These are phyloP conservation scores for Yarrowia hollandica DNA, from an alignment of 805 yeast species.

Conservation along the genomic window DNA sequence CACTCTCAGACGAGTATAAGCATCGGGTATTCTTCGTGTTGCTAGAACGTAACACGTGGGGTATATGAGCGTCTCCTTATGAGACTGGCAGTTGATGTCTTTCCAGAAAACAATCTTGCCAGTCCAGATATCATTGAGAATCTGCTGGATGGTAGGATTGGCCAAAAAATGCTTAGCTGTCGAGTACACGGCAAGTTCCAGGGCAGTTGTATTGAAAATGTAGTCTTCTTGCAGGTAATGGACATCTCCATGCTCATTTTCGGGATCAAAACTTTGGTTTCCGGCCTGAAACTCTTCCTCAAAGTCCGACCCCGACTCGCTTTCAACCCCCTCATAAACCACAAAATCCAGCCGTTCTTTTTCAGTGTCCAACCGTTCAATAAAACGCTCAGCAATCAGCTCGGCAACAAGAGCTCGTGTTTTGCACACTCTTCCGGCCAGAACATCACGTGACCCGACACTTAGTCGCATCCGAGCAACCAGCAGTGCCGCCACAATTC, in stretches of 20 bases:
- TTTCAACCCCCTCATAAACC: background rate
- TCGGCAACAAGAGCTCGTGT: constrained; percentile 8
- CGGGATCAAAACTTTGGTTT: background rate
- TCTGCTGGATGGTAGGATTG: constrained; percentile 37
- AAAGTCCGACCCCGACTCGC: background rate
- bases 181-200: constrained; percentile 4
- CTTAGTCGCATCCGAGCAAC: constrained; percentile 9
- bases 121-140: constrained; percentile 39
- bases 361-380: background rate
- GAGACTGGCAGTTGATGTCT: constrained; percentile 36
- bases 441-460: constrained; percentile 2
- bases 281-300: background rate
- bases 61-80: constrained; percentile 35
- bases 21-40: background rate
- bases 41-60: constrained; percentile 1
- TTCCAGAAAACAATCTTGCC: constrained; percentile 43
- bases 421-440: background rate
- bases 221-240: background rate
- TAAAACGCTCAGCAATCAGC: constrained; percentile 16
- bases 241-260: background rate
- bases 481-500: constrained; percentile 3
- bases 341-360: background rate
- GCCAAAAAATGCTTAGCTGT: constrained; percentile 38
- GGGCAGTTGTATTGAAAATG: background rate
- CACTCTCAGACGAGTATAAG: background rate